Percentiles rank a stretch among this genome's conserved stretches.
phyloP scores from a whole-genome alignment of 495 filamentous ascomycete genomes.

The Annulohypoxylon maeteangense region DNA sequence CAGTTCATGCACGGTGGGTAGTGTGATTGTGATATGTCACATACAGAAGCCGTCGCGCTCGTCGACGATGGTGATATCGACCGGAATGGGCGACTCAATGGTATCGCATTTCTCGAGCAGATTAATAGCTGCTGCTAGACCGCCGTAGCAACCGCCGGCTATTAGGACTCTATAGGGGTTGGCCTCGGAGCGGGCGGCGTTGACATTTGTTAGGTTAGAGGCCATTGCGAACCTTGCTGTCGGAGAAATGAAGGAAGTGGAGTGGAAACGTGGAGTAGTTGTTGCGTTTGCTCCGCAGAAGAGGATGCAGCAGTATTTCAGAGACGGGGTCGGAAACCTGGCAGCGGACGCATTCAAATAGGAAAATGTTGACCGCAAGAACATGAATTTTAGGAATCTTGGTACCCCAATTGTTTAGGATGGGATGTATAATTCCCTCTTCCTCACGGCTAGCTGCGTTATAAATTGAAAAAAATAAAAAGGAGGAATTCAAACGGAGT shows the following conservation, averaged over 20 bases:
- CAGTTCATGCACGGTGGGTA: conserved; percentile 12
- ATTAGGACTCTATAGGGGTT: conserved; percentile 59
- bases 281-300: conserved; percentile 8
- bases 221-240: conserved; percentile 27
- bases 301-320: conserved; percentile 25
- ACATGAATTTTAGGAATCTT: conserved; percentile 22
- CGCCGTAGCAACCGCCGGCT: conserved; percentile 73
- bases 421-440: neutral
- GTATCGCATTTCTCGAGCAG: conserved; percentile 67
- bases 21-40: conserved; percentile 5
- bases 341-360: conserved; percentile 6
- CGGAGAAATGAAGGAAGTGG: conserved; percentile 19
- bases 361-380: conserved; percentile 23
- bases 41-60: conserved; percentile 77
- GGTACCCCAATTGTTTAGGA: neutral
- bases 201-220: conserved; percentile 21
- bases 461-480: conserved; percentile 17
- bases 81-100: conserved; percentile 52
- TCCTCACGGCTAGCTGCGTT: conserved; percentile 1
- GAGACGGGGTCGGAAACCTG: conserved; percentile 19
- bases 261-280: conserved; percentile 21
- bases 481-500: conserved; percentile 4
- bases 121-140: conserved; percentile 68
- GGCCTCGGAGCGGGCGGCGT: conserved; percentile 19
- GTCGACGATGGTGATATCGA: conserved; percentile 75